These are phyloP conservation scores for Septoria linicola DNA, from an alignment of 2,329 filamentous ascomycete genomes.

Conservation along the genomic window DNA sequence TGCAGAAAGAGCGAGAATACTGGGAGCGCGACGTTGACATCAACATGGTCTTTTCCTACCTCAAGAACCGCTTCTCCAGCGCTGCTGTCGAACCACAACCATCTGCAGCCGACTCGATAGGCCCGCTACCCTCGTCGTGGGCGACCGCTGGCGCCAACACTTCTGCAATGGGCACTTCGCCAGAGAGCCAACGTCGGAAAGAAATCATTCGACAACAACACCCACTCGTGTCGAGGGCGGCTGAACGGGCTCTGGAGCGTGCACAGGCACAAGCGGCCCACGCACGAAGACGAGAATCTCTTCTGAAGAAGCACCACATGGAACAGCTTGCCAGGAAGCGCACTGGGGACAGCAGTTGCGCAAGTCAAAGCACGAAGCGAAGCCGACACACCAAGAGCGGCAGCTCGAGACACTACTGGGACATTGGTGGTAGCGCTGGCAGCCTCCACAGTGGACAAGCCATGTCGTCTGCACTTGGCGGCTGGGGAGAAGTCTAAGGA, in stretches of 20 bases:
- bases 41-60: slow-evolving; percentile 85
- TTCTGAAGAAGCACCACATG: slow-evolving; percentile 38
- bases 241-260: slow-evolving; percentile 44
- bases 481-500: slow-evolving; percentile 73
- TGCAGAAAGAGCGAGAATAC: slow-evolving; percentile 63
- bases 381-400: slow-evolving; percentile 56
- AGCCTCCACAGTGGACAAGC: slow-evolving; percentile 55
- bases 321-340: slow-evolving; percentile 42
- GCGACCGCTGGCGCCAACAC: slow-evolving; percentile 32
- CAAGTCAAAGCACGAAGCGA: slow-evolving; percentile 80
- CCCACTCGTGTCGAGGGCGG: slow-evolving; percentile 69
- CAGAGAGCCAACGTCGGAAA: slow-evolving; percentile 69
- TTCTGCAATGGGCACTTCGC: slow-evolving; percentile 46
- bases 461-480: slow-evolving; percentile 56
- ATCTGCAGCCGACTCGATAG: slow-evolving; percentile 28
- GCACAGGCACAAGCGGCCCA: slow-evolving; percentile 24
- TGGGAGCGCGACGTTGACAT: slow-evolving; percentile 94
- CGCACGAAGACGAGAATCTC: slow-evolving; percentile 19
- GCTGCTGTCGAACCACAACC: slow-evolving; percentile 22
- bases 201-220: slow-evolving; percentile 87
- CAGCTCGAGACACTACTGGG: slow-evolving; percentile 87
- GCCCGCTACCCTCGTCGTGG: slow-evolving; percentile 39
- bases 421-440: slow-evolving; percentile 76
- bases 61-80: slow-evolving; percentile 69
- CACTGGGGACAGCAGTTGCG: slow-evolving; percentile 64